A percentile compares a stretch with the other conserved stretches of the same genome.
These are phyloP conservation scores for Calamus simplicifolius DNA, from an alignment of 176 grass and related monocot species.

Conservation along the genomic window DNA sequence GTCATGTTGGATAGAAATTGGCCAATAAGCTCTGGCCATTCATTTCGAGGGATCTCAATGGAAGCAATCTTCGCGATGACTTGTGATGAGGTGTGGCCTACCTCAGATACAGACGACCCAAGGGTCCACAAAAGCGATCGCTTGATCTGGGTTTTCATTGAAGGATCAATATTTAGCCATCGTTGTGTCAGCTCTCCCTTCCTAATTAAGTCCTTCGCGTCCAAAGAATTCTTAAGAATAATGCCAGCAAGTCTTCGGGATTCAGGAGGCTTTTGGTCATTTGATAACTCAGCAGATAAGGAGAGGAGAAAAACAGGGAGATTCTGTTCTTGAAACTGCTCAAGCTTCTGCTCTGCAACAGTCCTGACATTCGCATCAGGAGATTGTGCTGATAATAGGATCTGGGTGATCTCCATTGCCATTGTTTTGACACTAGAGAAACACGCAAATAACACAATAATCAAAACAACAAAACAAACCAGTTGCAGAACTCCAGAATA, in stretches of 20 bases:
- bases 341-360: constrained; percentile 50
- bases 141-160: constrained; percentile 69
- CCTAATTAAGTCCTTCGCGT: constrained; percentile 50
- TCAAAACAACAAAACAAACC: no score
- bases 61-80: constrained; percentile 92
- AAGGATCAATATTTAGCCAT: constrained; percentile 60
- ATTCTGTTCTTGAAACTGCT: constrained; percentile 90
- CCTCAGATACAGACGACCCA: constrained; percentile 58
- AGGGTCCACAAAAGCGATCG: constrained; percentile 68
- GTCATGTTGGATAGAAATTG: constrained; percentile 68
- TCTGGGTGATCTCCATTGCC: constrained; percentile 70
- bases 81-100: constrained; percentile 77
- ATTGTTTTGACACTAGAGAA: constrained; percentile 11
- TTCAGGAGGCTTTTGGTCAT: constrained; percentile 53
- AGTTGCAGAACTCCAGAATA: no score
- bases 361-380: constrained; percentile 55
- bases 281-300: constrained; percentile 59
- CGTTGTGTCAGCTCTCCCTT: constrained; percentile 50
- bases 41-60: constrained; percentile 73
- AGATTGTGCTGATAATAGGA: constrained; percentile 70
- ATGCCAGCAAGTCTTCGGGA: constrained; percentile 78
- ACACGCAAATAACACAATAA: background rate
- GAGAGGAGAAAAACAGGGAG: constrained; percentile 72
- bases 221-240: constrained; percentile 82
- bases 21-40: constrained; percentile 87